Base-by-base conservation (phyloP, 805 yeast species). In the Candida qinlingensis region DNA sequence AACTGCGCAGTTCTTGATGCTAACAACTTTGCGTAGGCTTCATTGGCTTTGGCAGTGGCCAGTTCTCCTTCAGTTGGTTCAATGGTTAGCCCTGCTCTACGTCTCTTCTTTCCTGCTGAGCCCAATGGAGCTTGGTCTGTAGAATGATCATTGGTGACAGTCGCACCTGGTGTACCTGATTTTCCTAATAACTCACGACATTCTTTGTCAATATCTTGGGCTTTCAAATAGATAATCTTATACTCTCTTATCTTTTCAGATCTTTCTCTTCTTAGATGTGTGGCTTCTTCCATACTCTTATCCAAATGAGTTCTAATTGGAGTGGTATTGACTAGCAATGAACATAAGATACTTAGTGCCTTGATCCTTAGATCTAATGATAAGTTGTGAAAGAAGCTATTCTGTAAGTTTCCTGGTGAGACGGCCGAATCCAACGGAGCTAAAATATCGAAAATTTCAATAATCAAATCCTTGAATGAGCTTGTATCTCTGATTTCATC, bases 241-340 rank as follows among this genome's bases (percentile, higher is more conserved):
- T 76, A 73, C 48, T 85, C 91, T 53, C 84, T 76, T 34, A 80
- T 73, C 36, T 73, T 68, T 45, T 87, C 95, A 37, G 84, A 67
- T 52, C 89, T 74, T 46, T 79, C 83, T 52, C 90, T 75, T 57
- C 95, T 76, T 30, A 85, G 61, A 28, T 69, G 68, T 0, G 87
- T 73, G 1, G 85, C 72, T 33, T 77, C 79, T 27, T 85, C 94
- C 64, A 85, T 71, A 51, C 86, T 79, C 50, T 74, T 71, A 48
- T 88, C 96, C 51, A 88, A 77, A 57, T 79, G 75, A 5, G 69
- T 67, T 56, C 96, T 74, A 29, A 89, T 79, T 1, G 74, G 59
- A 3, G 75, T 66, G 5, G 91, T 80, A 40, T 77, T 77, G 28
- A 79, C 73, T 26, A 87, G 66, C 9, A 91, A 63, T 30, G 83